These are phyloP conservation scores for Buddleja alternifolia DNA, from an alignment of 257 asterid genomes.

Conservation along the genomic window DNA sequence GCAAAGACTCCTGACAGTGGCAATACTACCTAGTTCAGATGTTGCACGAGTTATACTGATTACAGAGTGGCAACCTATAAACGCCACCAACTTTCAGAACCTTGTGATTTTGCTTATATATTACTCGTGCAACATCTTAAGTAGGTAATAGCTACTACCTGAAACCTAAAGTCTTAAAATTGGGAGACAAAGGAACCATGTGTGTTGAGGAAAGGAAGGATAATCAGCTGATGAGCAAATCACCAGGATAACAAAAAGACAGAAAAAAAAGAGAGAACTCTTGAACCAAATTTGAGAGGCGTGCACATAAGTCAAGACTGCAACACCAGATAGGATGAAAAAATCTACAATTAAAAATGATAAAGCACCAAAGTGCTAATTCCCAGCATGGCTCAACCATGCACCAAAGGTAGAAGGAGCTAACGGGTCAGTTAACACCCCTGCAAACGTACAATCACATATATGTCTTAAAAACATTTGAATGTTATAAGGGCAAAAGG, in stretches of 20 bases:
- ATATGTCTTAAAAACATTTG: conserved; percentile 11
- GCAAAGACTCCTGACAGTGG: too few species aligned
- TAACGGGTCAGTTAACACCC: conserved; percentile 86
- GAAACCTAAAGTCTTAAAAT: neutral
- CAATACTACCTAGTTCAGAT: too few species aligned
- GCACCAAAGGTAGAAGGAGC: conserved; percentile 89
- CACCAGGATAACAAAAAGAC: too few species aligned
- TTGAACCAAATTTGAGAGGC: conserved; percentile 78
- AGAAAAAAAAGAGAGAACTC: too few species aligned
- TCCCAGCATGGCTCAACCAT: conserved; percentile 83
- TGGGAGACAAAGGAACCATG: neutral
- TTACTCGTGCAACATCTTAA: neutral
- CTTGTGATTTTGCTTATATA: neutral
- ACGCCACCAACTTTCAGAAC: too few species aligned
- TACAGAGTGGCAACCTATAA: too few species aligned
- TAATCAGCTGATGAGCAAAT: neutral
- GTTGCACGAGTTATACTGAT: too few species aligned
- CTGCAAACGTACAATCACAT: conserved; percentile 42
- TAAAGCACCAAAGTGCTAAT: conserved; percentile 75
- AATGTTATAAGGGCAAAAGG: conserved; percentile 2
- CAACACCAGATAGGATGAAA: conserved; percentile 77
- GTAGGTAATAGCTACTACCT: neutral
- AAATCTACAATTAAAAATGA: conserved; percentile 70
- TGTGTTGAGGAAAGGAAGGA: neutral
- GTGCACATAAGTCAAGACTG: conserved; percentile 82